Conservation (phyloP, 2,329 filamentous ascomycete genomes). For the Alternaria ventricosa region DNA sequence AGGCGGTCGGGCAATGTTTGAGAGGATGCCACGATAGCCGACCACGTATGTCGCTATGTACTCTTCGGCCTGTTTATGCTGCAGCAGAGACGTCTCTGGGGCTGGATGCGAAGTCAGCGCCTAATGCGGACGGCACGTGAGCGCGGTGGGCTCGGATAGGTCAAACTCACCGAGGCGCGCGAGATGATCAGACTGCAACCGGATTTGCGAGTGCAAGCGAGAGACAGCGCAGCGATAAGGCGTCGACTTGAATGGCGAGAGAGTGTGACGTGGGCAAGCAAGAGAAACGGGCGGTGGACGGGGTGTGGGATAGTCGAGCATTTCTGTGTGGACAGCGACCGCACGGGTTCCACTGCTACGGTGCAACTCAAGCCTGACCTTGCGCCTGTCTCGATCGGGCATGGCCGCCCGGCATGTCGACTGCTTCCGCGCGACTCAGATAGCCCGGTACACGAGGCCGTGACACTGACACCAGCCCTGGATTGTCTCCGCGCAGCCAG, state of each 20-base stretch:
- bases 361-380: constrained; percentile 24
- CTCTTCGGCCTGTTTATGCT: constrained; percentile 36
- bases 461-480: constrained; percentile 11
- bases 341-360: constrained; percentile 17
- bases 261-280: constrained; percentile 29
- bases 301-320: constrained; percentile 31
- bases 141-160: constrained; percentile 27
- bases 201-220: constrained; percentile 3
- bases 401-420: constrained; percentile 22
- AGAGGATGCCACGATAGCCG: constrained; percentile 48
- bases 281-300: constrained; percentile 25
- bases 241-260: background rate
- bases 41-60: constrained; percentile 49
- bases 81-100: constrained; percentile 19
- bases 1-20: constrained; percentile 42
- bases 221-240: constrained; percentile 8
- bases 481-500: constrained; percentile 1
- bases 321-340: constrained; percentile 33
- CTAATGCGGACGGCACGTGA: constrained; percentile 44
- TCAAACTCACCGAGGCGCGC: constrained; percentile 21
- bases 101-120: constrained; percentile 33
- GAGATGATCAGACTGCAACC: constrained; percentile 5
- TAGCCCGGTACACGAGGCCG: constrained; percentile 27
- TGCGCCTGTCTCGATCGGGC: background rate
- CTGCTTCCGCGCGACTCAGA: constrained; percentile 28